Base-by-base conservation (phyloP, 768 basidiomycete genomes). In the Jaapia argillacea region DNA sequence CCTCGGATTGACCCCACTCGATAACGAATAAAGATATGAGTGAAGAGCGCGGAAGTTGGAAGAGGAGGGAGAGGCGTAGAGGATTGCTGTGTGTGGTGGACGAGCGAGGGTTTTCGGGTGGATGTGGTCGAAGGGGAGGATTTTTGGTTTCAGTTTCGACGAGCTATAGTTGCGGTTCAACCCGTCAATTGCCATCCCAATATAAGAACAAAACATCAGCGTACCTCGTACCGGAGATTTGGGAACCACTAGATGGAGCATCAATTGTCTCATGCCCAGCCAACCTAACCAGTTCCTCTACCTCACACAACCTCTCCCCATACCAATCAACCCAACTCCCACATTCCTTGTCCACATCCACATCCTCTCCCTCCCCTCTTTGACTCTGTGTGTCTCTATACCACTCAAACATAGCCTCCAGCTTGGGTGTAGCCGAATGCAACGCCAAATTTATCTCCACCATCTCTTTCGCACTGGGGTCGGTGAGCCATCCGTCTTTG, bases 311-410 rank as follows among this genome's bases (percentile, higher is more conserved):
- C 22, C 77, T 67, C 40, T 74, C 58, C 1, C 88, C 86, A 54
- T 88, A 83, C 87, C 85, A 88, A 44, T 85, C 85, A 7, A 86
- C 81, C 87, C 82, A 91, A 10, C 81, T 81, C 2, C 71, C 78
- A 52, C 81, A 85, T 4, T 61, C 54, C 5, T 55, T 57, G 7
- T 56, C 60, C 61, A 54, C 31, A 23, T 26, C 31, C n/a, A n/a
- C n/a, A n/a, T n/a, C n/a, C n/a, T n/a, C n/a, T n/a, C n/a, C n/a
- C n/a, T n/a, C n/a, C n/a, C n/a, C n/a, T n/a, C n/a, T n/a, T n/a
- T n/a, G n/a, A 3, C 48, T 47, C 43, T 53, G 51, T 38, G 46
- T 40, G 50, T 64, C 56, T 42, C 62, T 58, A 53, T 90, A 93
- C 56, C 79, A 78, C 41, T 82, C 73, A 56, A 84, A 89, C 55